A percentile compares a stretch with the other conserved stretches of the same genome.
phyloP scores from a whole-genome alignment of 2,329 filamentous ascomycete species.

The Xylariaceae sp. region DNA sequence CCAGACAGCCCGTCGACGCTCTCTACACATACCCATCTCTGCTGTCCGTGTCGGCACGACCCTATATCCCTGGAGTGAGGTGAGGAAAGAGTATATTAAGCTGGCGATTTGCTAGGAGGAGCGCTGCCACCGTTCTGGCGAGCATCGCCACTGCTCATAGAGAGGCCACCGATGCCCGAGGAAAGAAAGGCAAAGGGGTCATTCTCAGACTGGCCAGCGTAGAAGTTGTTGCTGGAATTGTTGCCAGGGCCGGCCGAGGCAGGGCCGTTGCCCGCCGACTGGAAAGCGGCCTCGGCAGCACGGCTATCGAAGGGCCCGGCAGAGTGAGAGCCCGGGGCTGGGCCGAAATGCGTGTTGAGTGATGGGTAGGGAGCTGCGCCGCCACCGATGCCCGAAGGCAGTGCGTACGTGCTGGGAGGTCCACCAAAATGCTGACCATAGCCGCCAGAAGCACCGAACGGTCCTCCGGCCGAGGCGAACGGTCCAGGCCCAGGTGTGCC shows the following conservation, averaged over 20 bases:
- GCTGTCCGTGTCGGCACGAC: no score
- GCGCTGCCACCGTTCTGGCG: constrained; percentile 61
- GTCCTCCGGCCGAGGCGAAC: constrained; percentile 66
- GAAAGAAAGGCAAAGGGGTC: constrained; percentile 82
- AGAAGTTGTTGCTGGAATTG: constrained; percentile 49
- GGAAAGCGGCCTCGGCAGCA: constrained; percentile 91
- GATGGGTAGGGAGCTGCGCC: constrained; percentile 77
- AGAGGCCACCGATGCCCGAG: constrained; percentile 67
- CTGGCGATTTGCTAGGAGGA: constrained; percentile 59
- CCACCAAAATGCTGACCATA: constrained; percentile 82
- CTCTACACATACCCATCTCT: no score
- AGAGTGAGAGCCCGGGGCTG: constrained; percentile 74
- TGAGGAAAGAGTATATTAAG: constrained; percentile 37
- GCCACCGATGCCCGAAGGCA: constrained; percentile 81
- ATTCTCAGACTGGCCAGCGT: constrained; percentile 63
- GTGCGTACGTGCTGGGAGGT: constrained; percentile 82
- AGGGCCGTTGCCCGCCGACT: constrained; percentile 78
- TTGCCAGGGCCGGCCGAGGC: constrained; percentile 68
- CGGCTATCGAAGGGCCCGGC: constrained; percentile 89
- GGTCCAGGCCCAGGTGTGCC: constrained; percentile 76
- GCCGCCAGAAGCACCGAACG: constrained; percentile 63
- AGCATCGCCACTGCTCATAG: constrained; percentile 64
- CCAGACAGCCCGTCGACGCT: no score
- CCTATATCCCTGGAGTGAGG: no score
- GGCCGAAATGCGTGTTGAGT: constrained; percentile 78